phyloP scores from a whole-genome alignment of 345 rosid genomes.

The Corchorus capsularis region DNA sequence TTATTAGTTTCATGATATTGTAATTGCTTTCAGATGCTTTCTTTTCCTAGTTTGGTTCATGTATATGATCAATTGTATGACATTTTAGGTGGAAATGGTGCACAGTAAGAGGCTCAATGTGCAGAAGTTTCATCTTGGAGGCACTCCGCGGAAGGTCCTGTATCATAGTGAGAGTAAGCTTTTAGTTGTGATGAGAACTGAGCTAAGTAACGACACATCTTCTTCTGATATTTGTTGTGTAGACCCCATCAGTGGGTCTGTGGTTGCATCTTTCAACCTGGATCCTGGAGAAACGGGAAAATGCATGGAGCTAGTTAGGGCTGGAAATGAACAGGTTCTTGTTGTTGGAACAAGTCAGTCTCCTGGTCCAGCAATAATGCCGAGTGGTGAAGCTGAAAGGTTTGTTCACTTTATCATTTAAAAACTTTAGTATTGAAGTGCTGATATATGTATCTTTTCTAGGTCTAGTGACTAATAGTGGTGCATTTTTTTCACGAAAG shows the following conservation, averaged over 20 bases:
- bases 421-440: neutral
- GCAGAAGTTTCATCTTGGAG: conserved; percentile 93
- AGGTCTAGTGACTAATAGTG: neutral
- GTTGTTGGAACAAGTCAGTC: conserved; percentile 89
- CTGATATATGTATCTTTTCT: neutral
- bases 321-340: conserved; percentile 80
- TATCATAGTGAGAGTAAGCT: conserved; percentile 90
- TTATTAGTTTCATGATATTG: neutral
- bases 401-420: conserved; percentile 28
- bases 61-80: conserved; percentile 15
- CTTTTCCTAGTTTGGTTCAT: conserved; percentile 22
- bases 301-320: conserved; percentile 87
- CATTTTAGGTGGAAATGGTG: conserved; percentile 91
- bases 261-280: conserved; percentile 69
- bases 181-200: conserved; percentile 92
- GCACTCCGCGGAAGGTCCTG: conserved; percentile 89
- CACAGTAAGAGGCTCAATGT: conserved; percentile 84
- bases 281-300: conserved; percentile 86
- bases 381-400: conserved; percentile 99
- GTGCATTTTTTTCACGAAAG: neutral
- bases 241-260: conserved; percentile 80
- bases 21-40: neutral
- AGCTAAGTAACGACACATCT: conserved; percentile 54
- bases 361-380: conserved; percentile 91
- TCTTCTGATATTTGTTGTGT: conserved; percentile 86